Evolutionary conservation across 2,329 filamentous ascomycete species (phyloP).

Genomic region (Exophiala sp.): DNA sequence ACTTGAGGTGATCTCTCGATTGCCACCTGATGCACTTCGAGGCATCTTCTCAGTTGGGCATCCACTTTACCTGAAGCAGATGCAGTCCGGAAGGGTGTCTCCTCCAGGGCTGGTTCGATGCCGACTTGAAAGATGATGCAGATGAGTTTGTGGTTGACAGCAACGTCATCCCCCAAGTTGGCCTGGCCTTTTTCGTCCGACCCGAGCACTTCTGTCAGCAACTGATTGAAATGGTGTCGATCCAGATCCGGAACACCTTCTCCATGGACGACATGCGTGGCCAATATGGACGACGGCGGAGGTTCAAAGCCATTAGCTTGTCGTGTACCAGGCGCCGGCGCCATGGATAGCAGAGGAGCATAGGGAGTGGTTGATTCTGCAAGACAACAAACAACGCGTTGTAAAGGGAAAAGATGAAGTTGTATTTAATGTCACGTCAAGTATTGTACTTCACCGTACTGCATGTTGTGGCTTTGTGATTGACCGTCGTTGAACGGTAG

Average conservation of each 20-base stretch:
- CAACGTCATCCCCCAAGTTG: conserved; percentile 58
- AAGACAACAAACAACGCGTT: conserved; percentile 8
- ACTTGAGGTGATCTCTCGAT: conserved; percentile 66
- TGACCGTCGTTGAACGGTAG: background rate
- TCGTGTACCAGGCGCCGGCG: conserved; percentile 16
- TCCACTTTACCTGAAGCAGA: conserved; percentile 41
- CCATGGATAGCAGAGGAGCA: no score
- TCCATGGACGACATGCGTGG: conserved; percentile 72
- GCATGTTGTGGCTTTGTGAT: background rate
- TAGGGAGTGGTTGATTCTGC: background rate
- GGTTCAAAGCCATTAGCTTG: conserved; percentile 28
- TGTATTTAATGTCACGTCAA: background rate
- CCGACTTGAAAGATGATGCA: conserved; percentile 73
- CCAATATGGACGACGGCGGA: conserved; percentile 71
- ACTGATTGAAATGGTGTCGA: conserved; percentile 66
- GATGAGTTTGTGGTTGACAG: conserved; percentile 78
- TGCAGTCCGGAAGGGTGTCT: conserved; percentile 61
- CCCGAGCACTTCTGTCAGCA: conserved; percentile 60
- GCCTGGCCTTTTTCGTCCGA: conserved; percentile 41
- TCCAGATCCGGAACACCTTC: conserved; percentile 59
- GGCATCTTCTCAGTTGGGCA: conserved; percentile 54
- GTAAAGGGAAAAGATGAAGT: conserved; percentile 2
- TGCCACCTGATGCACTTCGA: conserved; percentile 69
- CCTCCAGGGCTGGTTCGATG: conserved; percentile 53
- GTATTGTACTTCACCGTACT: conserved; percentile 1